Evolutionary conservation across 805 yeast species (phyloP), one percentile per base, ranked within the genome.

Genomic region (Wickerhamiella shivajii): DNA sequence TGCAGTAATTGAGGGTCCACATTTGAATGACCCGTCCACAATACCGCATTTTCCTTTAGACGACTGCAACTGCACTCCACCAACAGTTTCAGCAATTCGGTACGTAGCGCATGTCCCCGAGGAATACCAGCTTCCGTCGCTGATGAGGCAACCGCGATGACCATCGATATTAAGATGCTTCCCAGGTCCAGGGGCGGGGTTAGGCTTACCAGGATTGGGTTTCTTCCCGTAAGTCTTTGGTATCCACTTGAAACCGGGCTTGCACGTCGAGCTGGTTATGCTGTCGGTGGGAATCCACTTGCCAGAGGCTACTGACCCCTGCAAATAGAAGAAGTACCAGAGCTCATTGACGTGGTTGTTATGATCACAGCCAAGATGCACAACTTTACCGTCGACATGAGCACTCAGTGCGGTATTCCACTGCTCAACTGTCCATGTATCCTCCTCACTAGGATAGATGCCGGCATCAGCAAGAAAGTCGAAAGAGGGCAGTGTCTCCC

Each of bases 91-190:
- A 20, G 55, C 47, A 17, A 78, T 45, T 17, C 63, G 63, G 56
- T 64, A 85, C 4, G 77, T 71, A 4, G 95, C 97, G 55, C 96
- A 87, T 0, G 90, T 71, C 1, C 95, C 95, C 25, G 58, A 52
- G 4, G 66, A 51, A 56, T 76, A 80, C 90, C 93, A 85, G 43
- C 71, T 67, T 3, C 98, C 98, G 47, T 71, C 78, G 39, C 78
- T 70, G 47, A 85, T 87, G 38, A 87, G 58, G 55, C 94, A 81
- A 7, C 93, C 94, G 4, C 54, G 42, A 38, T 74, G 67, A 26
- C 58, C 67, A 13, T 63, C 50, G 10, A 71, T 55, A 34, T 59
- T 64, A 29, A 79, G 48, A 45, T 53, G 20, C 15, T 8, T 15
- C 6, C 18, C 18, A 20, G 23, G 23, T 9, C 27, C 33, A 17